Evolutionary conservation across 2,329 filamentous ascomycete genomes (phyloP).

Genomic region (Onygenales sp.): DNA sequence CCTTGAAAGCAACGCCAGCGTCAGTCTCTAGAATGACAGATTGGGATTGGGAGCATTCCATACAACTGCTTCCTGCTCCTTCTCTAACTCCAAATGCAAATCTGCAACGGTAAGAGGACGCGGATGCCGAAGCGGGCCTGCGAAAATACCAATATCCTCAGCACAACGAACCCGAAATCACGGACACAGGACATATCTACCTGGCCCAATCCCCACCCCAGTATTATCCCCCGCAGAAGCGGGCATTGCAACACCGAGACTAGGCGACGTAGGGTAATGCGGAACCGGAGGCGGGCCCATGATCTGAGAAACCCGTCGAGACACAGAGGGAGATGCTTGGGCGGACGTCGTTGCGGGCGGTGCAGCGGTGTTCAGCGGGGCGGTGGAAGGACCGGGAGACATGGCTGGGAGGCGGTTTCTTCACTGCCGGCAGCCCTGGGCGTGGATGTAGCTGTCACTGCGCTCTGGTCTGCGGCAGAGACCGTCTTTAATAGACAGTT

Average conservation of each 20-base stretch:
- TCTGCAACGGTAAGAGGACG: slow-evolving; percentile 81
- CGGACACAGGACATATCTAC: slow-evolving; percentile 18
- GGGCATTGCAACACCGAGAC: slow-evolving; percentile 18
- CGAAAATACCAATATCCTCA: slow-evolving; percentile 16
- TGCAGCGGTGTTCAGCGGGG: too few species aligned
- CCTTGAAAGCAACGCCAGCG: slow-evolving; percentile 41
- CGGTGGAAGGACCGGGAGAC: too few species aligned
- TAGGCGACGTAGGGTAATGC: slow-evolving; percentile 20
- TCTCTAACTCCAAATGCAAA: slow-evolving; percentile 80
- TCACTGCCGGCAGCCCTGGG: background rate
- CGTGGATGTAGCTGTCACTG: background rate
- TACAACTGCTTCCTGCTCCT: slow-evolving; percentile 91
- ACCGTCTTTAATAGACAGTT: too few species aligned
- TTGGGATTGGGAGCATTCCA: slow-evolving; percentile 18
- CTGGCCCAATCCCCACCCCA: slow-evolving; percentile 30
- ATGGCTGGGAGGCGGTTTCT: slow-evolving; percentile 7
- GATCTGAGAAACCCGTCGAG: slow-evolving; percentile 38
- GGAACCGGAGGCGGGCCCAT: slow-evolving; percentile 35
- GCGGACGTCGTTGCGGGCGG: slow-evolving; percentile 8
- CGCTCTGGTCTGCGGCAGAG: too few species aligned
- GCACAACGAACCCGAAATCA: background rate
- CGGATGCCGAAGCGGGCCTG: slow-evolving; percentile 74
- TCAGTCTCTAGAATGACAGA: background rate
- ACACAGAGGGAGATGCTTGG: slow-evolving; percentile 27
- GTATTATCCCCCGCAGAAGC: slow-evolving; percentile 22